A percentile compares a stretch with the other conserved stretches of the same genome.
Conservation (phyloP, 202 grass and related monocot genomes). For the Bolboschoenoplectus hybrid region DNA sequence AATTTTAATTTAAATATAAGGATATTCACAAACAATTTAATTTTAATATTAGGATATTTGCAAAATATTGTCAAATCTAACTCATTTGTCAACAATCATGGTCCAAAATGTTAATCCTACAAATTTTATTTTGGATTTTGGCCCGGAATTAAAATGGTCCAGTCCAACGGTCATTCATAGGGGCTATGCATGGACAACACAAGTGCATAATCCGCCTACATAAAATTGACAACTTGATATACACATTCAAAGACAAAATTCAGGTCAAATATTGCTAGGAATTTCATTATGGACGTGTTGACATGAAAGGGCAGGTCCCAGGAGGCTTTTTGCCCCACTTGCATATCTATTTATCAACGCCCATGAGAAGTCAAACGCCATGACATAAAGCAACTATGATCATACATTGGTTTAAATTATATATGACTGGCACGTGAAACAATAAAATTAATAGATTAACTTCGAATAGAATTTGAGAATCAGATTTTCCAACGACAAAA, state of each 20-base stretch:
- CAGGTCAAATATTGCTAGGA: background rate
- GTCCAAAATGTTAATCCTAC: background rate
- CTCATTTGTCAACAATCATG: background rate
- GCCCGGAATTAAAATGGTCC: conserved; percentile 11
- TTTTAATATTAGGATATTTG: background rate
- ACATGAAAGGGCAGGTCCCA: background rate
- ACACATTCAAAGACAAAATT: background rate
- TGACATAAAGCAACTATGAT: background rate
- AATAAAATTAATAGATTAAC: too few species aligned
- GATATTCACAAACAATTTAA: background rate
- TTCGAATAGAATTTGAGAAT: too few species aligned
- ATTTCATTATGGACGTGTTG: background rate
- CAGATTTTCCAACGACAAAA: too few species aligned
- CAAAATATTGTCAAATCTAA: background rate
- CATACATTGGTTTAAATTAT: too few species aligned
- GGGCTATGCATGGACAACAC: background rate
- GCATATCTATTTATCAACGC: conserved; percentile 4
- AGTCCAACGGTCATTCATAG: conserved; percentile 16
- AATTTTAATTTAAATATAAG: background rate
- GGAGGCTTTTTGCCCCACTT: background rate
- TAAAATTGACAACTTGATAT: conserved; percentile 8
- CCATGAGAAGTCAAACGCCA: conserved; percentile 6
- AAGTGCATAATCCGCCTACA: background rate
- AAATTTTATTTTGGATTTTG: background rate
- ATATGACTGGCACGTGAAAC: too few species aligned